Conservation (phyloP, 2,329 filamentous ascomycete genomes). For the Penicillium sp. region DNA sequence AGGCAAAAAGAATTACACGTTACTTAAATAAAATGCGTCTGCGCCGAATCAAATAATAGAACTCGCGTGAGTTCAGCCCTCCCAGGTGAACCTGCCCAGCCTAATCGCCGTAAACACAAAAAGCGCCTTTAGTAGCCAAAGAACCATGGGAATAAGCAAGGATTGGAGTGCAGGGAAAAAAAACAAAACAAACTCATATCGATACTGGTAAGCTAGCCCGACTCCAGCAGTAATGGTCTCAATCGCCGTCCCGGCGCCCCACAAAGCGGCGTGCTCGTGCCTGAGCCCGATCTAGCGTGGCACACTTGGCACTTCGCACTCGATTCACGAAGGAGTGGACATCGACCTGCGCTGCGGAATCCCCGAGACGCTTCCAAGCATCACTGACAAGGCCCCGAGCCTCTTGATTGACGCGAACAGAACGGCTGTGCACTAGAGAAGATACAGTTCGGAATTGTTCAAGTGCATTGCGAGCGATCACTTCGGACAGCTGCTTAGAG, state of each 20-base stretch:
- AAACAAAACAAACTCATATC: conserved; percentile 15
- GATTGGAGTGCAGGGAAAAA: conserved; percentile 15
- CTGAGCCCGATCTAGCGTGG: conserved; percentile 41
- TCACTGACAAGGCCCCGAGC: conserved; percentile 33
- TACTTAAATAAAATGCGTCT: conserved; percentile 11
- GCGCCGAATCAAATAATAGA: conserved; percentile 16
- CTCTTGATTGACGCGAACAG: conserved; percentile 34
- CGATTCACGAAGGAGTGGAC: conserved; percentile 32
- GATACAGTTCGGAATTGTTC: conserved; percentile 39
- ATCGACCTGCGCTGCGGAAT: conserved; percentile 30
- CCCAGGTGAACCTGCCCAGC: conserved; percentile 15
- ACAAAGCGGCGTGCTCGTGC: conserved; percentile 38
- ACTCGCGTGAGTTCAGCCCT: conserved; percentile 5
- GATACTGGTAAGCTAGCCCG: conserved; percentile 10
- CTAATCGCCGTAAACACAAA: conserved; percentile 28
- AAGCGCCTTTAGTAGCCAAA: conserved; percentile 17
- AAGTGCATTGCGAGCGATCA: conserved; percentile 36
- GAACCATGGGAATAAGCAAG: conserved; percentile 13
- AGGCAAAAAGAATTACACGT: neutral
- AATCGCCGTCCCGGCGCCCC: conserved; percentile 25
- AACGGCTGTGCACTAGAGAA: conserved; percentile 37
- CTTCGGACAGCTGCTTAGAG: conserved; percentile 42
- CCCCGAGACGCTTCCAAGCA: conserved; percentile 35
- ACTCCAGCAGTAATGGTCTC: conserved; percentile 9
- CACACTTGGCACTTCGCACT: conserved; percentile 35